Percentiles rank a stretch among this genome's conserved stretches.
phyloP scores from a whole-genome alignment of 495 filamentous ascomycete genomes.

The Rostrohypoxylon terebratum region DNA sequence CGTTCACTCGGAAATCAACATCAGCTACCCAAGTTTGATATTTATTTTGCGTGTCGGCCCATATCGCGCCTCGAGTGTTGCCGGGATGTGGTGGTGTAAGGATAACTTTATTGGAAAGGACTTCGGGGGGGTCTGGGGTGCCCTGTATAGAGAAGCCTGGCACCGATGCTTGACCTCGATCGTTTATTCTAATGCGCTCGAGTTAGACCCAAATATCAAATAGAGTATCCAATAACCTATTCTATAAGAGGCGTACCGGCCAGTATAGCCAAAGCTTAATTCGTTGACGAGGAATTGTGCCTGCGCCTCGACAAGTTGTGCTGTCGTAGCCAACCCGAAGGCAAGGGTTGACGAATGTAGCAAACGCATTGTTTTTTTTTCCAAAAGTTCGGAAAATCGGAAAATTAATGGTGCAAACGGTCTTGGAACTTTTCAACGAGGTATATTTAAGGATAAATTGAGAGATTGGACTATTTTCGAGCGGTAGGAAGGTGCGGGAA shows the following conservation, averaged over 20 bases:
- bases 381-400: background rate
- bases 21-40: constrained; percentile 81
- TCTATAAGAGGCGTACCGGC: constrained; percentile 61
- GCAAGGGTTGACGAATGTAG: constrained; percentile 52
- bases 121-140: constrained; percentile 73
- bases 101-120: constrained; percentile 91
- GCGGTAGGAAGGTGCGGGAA: constrained; percentile 5
- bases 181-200: constrained; percentile 51
- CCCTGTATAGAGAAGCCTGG: constrained; percentile 75
- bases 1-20: constrained; percentile 86
- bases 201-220: constrained; percentile 28
- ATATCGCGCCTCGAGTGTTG: constrained; percentile 83
- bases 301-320: constrained; percentile 66
- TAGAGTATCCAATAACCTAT: constrained; percentile 17
- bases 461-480: constrained; percentile 26
- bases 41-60: constrained; percentile 73
- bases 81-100: constrained; percentile 90
- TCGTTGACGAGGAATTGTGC: constrained; percentile 68
- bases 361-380: constrained; percentile 62
- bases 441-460: constrained; percentile 22
- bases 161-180: constrained; percentile 51
- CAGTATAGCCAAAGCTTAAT: constrained; percentile 81
- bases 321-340: constrained; percentile 61
- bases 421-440: constrained; percentile 1
- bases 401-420: constrained; percentile 18